Evolutionary conservation across 768 basidiomycete genomes (phyloP).

Genomic region (Macrolepiota dolichaula): DNA sequence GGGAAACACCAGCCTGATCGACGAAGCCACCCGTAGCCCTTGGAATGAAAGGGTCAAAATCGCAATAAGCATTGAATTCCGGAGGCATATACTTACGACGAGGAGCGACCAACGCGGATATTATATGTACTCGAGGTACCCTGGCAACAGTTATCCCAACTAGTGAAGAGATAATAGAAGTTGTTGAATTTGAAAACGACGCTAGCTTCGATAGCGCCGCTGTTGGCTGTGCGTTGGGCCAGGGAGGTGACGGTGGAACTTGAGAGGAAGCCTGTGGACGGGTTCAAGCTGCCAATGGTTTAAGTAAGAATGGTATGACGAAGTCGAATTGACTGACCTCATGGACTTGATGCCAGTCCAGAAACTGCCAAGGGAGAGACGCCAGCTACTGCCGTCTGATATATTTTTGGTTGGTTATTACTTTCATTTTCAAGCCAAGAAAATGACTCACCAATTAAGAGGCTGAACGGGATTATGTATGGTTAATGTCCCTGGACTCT

Average conservation of each 20-base stretch:
- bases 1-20: conserved; percentile 41
- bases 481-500: neutral
- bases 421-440: neutral
- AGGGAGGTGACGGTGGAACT: conserved; percentile 37
- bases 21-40: conserved; percentile 44
- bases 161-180: conserved; percentile 54
- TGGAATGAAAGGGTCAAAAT: neutral
- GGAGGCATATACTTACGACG: conserved; percentile 26
- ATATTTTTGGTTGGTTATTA: neutral
- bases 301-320: neutral
- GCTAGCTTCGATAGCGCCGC: conserved; percentile 48
- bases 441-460: conserved; percentile 26
- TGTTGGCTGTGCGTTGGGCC: conserved; percentile 39
- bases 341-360: conserved; percentile 52
- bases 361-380: conserved; percentile 50
- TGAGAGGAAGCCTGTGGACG: conserved; percentile 39
- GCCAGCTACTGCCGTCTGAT: conserved; percentile 41
- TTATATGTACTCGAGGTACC: conserved; percentile 56
- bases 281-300: conserved; percentile 24
- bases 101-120: conserved; percentile 52
- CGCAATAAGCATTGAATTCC: neutral
- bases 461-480: conserved; percentile 16
- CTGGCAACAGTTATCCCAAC: conserved; percentile 52
- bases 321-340: conserved; percentile 16
- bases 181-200: conserved; percentile 38